Conservation (phyloP, 306 rosid species). For the Dicorynia guianensis region DNA sequence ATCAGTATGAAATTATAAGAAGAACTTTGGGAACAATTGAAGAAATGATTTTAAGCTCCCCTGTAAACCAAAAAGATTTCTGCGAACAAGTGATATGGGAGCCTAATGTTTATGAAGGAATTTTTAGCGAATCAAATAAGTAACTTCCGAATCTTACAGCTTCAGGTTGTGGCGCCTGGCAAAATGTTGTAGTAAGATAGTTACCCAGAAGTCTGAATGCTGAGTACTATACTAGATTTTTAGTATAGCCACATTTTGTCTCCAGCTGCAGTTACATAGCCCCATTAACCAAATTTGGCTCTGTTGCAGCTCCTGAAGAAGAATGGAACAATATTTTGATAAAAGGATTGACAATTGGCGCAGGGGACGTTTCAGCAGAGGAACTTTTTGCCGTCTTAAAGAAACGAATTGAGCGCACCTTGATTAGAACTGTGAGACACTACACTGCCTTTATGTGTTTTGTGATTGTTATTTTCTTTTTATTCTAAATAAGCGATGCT, state of each 20-base stretch:
- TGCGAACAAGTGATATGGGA: not conserved
- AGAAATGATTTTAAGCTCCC: conserved; percentile 5
- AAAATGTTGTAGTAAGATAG: conserved; percentile 3
- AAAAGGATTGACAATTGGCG: conserved; percentile 76
- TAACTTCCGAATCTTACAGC: conserved; percentile 4
- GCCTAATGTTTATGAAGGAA: conserved; percentile 21
- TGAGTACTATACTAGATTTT: not conserved
- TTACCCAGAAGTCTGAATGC: conserved; percentile 17
- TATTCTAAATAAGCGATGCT: conserved; percentile 30
- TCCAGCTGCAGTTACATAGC: conserved; percentile 13
- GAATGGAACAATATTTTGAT: conserved; percentile 82
- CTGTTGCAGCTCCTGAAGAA: conserved; percentile 83
- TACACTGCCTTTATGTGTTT: conserved; percentile 4
- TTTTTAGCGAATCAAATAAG: conserved; percentile 20
- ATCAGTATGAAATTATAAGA: not conserved
- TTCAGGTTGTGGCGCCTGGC: conserved; percentile 13
- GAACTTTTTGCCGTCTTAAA: conserved; percentile 73
- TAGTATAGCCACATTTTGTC: conserved; percentile 14
- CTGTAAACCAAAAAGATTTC: not conserved
- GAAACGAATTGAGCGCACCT: conserved; percentile 86
- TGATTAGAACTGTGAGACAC: conserved; percentile 86
- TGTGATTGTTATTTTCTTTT: not conserved
- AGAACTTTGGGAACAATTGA: not conserved
- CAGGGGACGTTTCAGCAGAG: conserved; percentile 71
- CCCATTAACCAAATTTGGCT: conserved; percentile 19